These are phyloP conservation scores for Dryas octopetala DNA, from an alignment of 306 rosid species.

Conservation along the genomic window DNA sequence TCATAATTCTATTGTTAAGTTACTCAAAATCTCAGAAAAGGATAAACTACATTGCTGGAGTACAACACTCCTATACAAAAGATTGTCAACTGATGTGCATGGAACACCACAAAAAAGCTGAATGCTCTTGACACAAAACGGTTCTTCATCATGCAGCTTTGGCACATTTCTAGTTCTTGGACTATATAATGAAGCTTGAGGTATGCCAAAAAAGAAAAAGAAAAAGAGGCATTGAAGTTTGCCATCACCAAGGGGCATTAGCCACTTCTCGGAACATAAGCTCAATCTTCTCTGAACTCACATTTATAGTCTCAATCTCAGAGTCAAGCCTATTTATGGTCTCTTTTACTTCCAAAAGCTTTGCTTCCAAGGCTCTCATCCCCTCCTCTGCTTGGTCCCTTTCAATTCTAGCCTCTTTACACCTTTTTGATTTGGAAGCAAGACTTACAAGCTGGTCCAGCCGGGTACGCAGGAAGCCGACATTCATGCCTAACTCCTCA, in stretches of 20 bases:
- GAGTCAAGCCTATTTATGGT: conserved; percentile 28
- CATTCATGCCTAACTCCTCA: conserved; percentile 54
- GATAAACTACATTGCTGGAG: not conserved
- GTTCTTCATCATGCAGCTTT: conserved; percentile 8
- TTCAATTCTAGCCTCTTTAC: conserved; percentile 25
- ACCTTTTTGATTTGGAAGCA: conserved; percentile 28
- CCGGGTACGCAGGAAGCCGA: conserved; percentile 45
- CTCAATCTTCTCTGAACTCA: conserved; percentile 24
- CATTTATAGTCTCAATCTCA: conserved; percentile 23
- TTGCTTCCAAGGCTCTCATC: conserved; percentile 22
- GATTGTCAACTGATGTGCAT: not conserved
- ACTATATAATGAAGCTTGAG: not conserved
- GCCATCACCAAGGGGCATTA: conserved; percentile 49
- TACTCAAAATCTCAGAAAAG: not conserved
- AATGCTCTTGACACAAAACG: not conserved
- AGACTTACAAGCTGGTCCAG: conserved; percentile 33
- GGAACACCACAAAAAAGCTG: not conserved
- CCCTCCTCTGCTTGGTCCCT: conserved; percentile 30
- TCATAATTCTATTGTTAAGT: not conserved
- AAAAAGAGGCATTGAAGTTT: not conserved
- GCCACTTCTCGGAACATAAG: conserved; percentile 41
- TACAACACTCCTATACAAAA: not conserved
- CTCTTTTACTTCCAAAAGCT: conserved; percentile 23
- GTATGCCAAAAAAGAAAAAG: no score
- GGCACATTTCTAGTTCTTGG: not conserved